Conservation (phyloP, 129 eudicot species). For the Glebionis coronaria region DNA sequence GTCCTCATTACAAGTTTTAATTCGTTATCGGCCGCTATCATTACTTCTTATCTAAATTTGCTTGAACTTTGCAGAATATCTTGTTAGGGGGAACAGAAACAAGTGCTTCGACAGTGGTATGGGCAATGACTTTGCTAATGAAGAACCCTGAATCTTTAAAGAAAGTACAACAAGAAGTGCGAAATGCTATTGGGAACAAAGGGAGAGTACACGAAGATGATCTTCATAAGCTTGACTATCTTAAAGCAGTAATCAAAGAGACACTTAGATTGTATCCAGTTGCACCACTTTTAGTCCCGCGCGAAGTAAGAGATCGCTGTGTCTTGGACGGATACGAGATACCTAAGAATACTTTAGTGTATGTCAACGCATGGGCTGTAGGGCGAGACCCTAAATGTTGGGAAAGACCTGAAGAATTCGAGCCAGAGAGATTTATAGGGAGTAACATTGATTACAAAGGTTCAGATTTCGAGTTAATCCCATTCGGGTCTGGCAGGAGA, state of each 20-base stretch:
- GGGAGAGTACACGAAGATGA: slow-evolving; percentile 30
- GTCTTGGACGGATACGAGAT: slow-evolving; percentile 24
- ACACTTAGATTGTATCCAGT: slow-evolving; percentile 33
- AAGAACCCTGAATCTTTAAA: slow-evolving; percentile 37
- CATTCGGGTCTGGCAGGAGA: slow-evolving; percentile 42
- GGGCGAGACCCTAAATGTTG: slow-evolving; percentile 43
- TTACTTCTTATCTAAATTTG: neutral
- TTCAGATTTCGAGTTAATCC: slow-evolving; percentile 31
- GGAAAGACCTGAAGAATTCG: slow-evolving; percentile 34
- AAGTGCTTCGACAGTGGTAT: slow-evolving; percentile 33
- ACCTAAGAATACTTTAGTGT: slow-evolving; percentile 29
- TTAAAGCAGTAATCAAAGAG: slow-evolving; percentile 40
- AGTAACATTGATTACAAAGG: slow-evolving; percentile 34
- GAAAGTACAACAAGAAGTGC: slow-evolving; percentile 43
- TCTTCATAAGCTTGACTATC: slow-evolving; percentile 28
- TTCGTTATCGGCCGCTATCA: neutral
- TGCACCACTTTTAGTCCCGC: slow-evolving; percentile 33
- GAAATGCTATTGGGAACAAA: slow-evolving; percentile 24
- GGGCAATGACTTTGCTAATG: slow-evolving; percentile 47
- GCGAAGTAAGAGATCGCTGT: slow-evolving; percentile 23
- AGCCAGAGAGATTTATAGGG: slow-evolving; percentile 39
- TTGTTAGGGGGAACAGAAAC: slow-evolving; percentile 48
- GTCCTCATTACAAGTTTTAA: neutral
- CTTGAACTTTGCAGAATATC: slow-evolving; percentile 26
- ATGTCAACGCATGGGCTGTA: slow-evolving; percentile 39